Percentiles rank a stretch among this genome's conserved stretches.
Conservation (phyloP, 345 rosid species). For the Passiflora organensis region DNA sequence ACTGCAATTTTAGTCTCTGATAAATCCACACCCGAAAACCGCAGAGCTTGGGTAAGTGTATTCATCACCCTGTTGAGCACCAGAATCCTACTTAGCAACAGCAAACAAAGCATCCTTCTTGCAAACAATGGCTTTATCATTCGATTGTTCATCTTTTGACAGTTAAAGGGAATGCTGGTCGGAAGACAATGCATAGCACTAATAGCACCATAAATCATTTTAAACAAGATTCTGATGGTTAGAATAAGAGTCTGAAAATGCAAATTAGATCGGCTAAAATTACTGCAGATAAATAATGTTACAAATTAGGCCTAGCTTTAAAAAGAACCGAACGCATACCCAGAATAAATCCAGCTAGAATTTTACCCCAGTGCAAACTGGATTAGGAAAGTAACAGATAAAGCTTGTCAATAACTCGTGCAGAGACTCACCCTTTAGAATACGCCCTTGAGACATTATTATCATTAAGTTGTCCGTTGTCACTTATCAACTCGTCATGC, state of each 20-base stretch:
- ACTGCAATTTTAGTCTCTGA: conserved; percentile 59
- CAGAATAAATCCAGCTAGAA: too few species aligned
- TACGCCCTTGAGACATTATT: conserved; percentile 40
- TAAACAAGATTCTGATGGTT: too few species aligned
- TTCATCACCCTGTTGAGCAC: conserved; percentile 47
- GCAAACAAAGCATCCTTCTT: conserved; percentile 4
- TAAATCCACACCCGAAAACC: conserved; percentile 63
- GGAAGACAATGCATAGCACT: too few species aligned
- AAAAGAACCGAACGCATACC: background rate
- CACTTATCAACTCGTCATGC: conserved; percentile 21
- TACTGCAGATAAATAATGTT: too few species aligned
- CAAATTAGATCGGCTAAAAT: too few species aligned
- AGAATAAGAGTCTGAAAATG: too few species aligned
- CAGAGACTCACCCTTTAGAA: conserved; percentile 57
- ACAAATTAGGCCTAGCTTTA: too few species aligned
- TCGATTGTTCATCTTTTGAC: background rate
- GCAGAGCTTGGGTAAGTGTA: conserved; percentile 51
- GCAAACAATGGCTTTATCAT: background rate
- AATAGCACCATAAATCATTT: too few species aligned
- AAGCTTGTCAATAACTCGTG: background rate
- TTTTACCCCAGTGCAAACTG: too few species aligned
- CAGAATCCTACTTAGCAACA: conserved; percentile 4
- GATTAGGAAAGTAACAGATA: background rate
- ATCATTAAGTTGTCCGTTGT: conserved; percentile 24
- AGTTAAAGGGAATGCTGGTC: background rate